Evolutionary conservation across 202 grass and related monocot species (phyloP).

Genomic region (Zizania palustris): DNA sequence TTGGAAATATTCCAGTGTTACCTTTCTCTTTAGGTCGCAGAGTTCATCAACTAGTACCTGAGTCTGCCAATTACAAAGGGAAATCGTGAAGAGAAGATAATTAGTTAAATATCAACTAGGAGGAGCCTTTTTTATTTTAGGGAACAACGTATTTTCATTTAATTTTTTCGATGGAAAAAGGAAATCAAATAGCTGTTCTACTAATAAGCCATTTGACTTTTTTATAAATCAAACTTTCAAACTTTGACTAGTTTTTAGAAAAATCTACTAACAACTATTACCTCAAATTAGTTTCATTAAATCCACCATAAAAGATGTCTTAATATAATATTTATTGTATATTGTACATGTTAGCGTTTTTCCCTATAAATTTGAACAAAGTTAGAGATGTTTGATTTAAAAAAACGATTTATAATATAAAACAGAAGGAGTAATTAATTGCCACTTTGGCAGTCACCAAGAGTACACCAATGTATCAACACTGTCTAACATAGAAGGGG

Average conservation of each 20-base stretch:
- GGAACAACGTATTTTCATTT: background rate
- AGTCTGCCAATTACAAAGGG: conserved; percentile 54
- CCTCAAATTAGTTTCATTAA: no score
- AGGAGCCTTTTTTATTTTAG: conserved; percentile 4
- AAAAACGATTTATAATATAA: no score
- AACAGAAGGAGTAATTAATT: no score
- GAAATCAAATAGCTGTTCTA: background rate
- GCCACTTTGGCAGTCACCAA: background rate
- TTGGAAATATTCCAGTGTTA: conserved; percentile 30
- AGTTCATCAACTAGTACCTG: conserved; percentile 71
- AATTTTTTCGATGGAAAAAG: background rate
- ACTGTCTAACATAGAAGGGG: background rate
- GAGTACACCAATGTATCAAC: background rate
- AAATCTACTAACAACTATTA: no score
- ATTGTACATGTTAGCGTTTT: no score
- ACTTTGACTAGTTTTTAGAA: no score
- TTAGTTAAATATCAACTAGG: conserved; percentile 15
- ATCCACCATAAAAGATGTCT: no score
- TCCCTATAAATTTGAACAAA: no score
- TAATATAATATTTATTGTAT: no score
- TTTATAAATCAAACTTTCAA: no score
- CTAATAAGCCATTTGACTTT: no score
- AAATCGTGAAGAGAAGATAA: conserved; percentile 10
- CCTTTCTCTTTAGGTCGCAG: conserved; percentile 66
- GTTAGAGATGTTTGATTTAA: no score